These are phyloP conservation scores for Monilinia polystroma DNA, from an alignment of 2,329 filamentous ascomycete genomes.

Conservation along the genomic window DNA sequence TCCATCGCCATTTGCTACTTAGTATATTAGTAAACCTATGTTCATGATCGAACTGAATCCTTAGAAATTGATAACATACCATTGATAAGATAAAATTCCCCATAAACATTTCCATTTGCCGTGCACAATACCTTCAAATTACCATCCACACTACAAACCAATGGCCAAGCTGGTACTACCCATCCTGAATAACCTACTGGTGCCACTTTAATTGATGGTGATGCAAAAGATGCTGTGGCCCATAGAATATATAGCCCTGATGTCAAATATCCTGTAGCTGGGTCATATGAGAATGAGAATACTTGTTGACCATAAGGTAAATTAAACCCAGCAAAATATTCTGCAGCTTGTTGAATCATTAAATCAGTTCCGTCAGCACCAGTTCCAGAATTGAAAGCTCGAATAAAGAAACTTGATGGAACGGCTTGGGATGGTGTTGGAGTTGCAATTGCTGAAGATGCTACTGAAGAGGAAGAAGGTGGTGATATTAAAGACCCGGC, in stretches of 20 bases:
- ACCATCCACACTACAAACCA: constrained; percentile 1
- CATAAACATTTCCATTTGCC: constrained; percentile 5
- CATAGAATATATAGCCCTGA: constrained; percentile 9
- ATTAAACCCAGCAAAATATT: constrained; percentile 15
- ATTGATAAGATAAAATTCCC: constrained; percentile 9
- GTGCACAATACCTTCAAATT: constrained; percentile 11
- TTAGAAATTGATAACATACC: neutral
- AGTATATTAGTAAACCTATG: neutral
- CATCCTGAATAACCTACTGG: neutral
- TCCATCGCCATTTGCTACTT: constrained; percentile 12
- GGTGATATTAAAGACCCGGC: neutral
- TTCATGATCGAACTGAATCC: too few relatives aligned
- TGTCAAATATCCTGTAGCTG: neutral
- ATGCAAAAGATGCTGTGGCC: neutral
- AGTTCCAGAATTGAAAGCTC: constrained; percentile 3
- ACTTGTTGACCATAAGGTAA: neutral
- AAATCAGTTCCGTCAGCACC: neutral
- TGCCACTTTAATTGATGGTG: constrained; percentile 1
- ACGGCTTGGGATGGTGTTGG: neutral
- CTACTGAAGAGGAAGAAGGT: neutral
- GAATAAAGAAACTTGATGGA: neutral
- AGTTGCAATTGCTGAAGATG: neutral
- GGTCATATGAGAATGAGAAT: constrained; percentile 5
- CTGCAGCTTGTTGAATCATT: constrained; percentile 1
- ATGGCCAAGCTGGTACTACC: constrained; percentile 8